These are phyloP conservation scores for Pseudomassariella vexata DNA, from an alignment of 2,329 filamentous ascomycete species.

Conservation along the genomic window DNA sequence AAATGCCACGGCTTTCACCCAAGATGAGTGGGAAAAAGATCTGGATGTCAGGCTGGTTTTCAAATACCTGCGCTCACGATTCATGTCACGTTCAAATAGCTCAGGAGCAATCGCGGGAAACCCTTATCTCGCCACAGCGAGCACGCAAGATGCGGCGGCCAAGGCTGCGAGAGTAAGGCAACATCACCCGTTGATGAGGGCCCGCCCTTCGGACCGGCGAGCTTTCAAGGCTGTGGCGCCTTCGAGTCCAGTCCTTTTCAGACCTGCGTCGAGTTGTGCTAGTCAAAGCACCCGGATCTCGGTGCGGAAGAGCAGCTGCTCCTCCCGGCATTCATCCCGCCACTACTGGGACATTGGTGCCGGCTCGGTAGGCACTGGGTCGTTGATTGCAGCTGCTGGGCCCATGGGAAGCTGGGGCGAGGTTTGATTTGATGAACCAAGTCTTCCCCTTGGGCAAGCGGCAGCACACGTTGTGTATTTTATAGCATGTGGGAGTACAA, in stretches of 20 bases:
- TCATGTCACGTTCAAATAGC: constrained; percentile 47
- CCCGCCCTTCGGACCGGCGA: constrained; percentile 47
- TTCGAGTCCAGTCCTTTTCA: constrained; percentile 39
- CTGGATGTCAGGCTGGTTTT: constrained; percentile 90
- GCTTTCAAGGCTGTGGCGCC: constrained; percentile 50
- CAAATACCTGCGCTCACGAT: constrained; percentile 73
- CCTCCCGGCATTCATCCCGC: constrained; percentile 63
- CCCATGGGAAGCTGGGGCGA: constrained; percentile 77
- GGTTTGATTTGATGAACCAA: constrained; percentile 36
- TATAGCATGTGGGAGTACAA: too few relatives aligned
- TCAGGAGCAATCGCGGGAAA: constrained; percentile 37
- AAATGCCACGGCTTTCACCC: constrained; percentile 37
- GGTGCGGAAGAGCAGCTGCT: constrained; percentile 60
- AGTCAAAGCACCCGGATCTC: constrained; percentile 80
- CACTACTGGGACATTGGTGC: constrained; percentile 88
- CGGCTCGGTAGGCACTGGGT: constrained; percentile 71
- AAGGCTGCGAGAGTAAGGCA: constrained; percentile 80
- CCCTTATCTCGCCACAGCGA: constrained; percentile 41
- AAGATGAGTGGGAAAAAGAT: constrained; percentile 91
- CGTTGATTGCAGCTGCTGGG: constrained; percentile 59
- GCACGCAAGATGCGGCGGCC: constrained; percentile 60
- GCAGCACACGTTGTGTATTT: too few relatives aligned
- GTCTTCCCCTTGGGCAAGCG: too few relatives aligned
- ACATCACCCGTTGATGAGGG: constrained; percentile 77
- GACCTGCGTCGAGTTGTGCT: constrained; percentile 65